phyloP scores from a whole-genome alignment of 192 early-diverging fungal genomes.

The Lobosporangium transversale region DNA sequence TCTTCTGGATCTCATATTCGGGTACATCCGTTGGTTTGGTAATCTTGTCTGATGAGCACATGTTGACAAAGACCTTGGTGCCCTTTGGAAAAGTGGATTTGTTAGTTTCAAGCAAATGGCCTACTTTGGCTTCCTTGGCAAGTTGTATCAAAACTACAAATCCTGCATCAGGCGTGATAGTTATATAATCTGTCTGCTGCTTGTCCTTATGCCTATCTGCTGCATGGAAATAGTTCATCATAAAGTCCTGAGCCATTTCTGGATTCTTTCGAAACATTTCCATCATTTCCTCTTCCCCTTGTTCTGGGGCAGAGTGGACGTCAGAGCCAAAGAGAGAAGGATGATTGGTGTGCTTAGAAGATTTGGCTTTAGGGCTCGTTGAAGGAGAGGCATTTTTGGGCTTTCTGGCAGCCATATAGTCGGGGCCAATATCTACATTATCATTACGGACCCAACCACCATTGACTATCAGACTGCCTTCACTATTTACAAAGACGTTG shows the following conservation, averaged over 20 bases:
- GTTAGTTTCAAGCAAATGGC: no score
- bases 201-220: no score
- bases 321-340: no score
- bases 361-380: neutral
- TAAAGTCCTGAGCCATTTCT: constrained; percentile 43
- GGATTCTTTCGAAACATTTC: constrained; percentile 55
- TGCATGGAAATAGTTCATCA: constrained; percentile 28
- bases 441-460: no score
- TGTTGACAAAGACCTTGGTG: constrained; percentile 69
- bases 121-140: no score
- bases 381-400: neutral
- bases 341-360: no score
- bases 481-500: no score
- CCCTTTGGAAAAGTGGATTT: constrained; percentile 52
- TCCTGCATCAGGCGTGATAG: constrained; percentile 61
- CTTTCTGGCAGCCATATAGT: neutral
- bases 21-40: constrained; percentile 63
- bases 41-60: constrained; percentile 66
- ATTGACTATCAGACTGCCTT: no score
- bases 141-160: constrained; percentile 63
- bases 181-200: no score
- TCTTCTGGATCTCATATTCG: constrained; percentile 72
- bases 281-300: constrained; percentile 44
- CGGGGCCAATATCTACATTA: no score
- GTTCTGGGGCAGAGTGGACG: no score